phyloP scores from a whole-genome alignment of 73 alveolate species.

The Breviolum minutum region DNA sequence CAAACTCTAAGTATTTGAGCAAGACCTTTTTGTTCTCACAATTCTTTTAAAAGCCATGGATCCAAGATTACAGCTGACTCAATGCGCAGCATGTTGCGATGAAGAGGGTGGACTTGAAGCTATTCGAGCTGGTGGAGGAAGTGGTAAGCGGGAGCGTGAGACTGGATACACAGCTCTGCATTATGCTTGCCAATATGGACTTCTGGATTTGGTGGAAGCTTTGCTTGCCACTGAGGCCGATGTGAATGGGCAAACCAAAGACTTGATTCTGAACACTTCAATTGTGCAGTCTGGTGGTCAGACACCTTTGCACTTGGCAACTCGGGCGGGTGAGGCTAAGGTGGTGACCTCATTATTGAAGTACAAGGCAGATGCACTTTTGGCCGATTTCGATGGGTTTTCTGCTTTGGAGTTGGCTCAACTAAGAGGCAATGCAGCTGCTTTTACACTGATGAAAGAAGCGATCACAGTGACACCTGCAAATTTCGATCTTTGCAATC shows the following conservation, averaged over 20 bases:
- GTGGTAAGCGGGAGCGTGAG: constrained; percentile 64
- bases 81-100: constrained; percentile 70
- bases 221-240: constrained; percentile 22
- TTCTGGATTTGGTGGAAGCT: neutral
- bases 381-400: constrained; percentile 32
- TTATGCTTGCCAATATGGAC: constrained; percentile 64
- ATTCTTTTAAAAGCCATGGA: neutral
- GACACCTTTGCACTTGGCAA: constrained; percentile 79
- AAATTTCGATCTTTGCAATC: neutral
- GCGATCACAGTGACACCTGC: neutral
- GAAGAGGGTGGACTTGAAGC: constrained; percentile 74
- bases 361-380: neutral
- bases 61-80: constrained; percentile 23
- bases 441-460: neutral
- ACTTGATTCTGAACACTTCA: constrained; percentile 18
- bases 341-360: neutral
- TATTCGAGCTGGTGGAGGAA: constrained; percentile 19
- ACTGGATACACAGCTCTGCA: constrained; percentile 80
- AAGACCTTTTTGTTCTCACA: too few relatives aligned
- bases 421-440: neutral
- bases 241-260: constrained; percentile 61
- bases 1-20: too few relatives aligned
- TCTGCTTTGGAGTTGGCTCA: constrained; percentile 49
- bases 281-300: constrained; percentile 88
- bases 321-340: constrained; percentile 28